A percentile compares a stretch with the other conserved stretches of the same genome.
Evolutionary conservation across 305 asterid species (phyloP).

Genomic region (Fraxinus sp.): DNA sequence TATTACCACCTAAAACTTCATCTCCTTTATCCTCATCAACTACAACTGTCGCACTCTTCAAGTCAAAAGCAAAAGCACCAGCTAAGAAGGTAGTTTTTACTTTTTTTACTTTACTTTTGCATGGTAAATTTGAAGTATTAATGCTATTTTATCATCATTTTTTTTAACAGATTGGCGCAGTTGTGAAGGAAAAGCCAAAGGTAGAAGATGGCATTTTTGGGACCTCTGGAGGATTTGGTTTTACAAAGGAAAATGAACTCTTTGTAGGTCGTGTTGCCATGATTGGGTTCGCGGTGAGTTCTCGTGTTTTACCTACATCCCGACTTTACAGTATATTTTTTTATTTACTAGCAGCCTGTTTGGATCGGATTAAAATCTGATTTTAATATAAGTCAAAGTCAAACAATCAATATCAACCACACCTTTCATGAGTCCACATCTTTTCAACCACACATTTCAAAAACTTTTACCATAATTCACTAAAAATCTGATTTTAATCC

Average conservation of each 20-base stretch:
- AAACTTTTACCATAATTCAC: no score
- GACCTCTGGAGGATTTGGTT: constrained; percentile 95
- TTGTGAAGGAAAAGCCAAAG: constrained; percentile 51
- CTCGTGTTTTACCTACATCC: neutral
- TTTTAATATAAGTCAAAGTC: no score
- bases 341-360: neutral
- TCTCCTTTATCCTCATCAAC: constrained; percentile 18
- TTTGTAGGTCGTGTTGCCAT: constrained; percentile 98
- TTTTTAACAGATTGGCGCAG: constrained; percentile 8
- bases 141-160: neutral
- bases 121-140: neutral
- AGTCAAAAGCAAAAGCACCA: constrained; percentile 68
- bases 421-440: no score
- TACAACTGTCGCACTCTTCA: constrained; percentile 50
- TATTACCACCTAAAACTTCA: constrained; percentile 37
- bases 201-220: constrained; percentile 96
- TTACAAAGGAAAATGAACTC: constrained; percentile 90
- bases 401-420: no score
- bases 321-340: neutral
- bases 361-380: no score
- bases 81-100: constrained; percentile 34
- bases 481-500: no score
- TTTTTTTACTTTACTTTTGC: neutral
- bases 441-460: no score
- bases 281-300: constrained; percentile 95